Base-by-base conservation (phyloP, 192 early-diverging fungal genomes). In the Backusella mclennaniae region DNA sequence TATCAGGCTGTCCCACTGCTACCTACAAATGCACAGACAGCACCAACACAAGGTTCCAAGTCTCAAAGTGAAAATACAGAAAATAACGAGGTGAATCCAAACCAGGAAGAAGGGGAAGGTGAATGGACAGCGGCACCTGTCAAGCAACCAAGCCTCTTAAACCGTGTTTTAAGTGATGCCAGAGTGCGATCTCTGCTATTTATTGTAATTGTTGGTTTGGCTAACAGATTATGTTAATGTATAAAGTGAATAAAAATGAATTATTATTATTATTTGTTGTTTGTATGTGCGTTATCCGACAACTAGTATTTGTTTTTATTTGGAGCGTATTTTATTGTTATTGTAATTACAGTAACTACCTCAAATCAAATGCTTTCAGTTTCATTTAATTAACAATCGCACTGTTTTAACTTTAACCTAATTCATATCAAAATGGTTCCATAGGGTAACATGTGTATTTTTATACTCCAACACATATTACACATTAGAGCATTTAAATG, bases 1-100 rank as follows among this genome's bases (percentile, higher is more conserved):
- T 73, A 81, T 56, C 80, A 74, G 66, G 73, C 73, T 1, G 68
- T 82, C 53, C 80, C 80, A 31, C 38, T 82, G 8, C 39, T 82
- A 21, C 76, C 80, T 1, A 77, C 80, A 11, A 70, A 63, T 44
- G 2, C n/a, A 36, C 17, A 39, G 6, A 2, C 39, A 33, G 21
- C 14, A 19, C 39, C 35, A 11, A 19, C 38, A 31, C 8, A 29
- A 1, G 53, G n/a, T 8, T 35, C 21, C 21, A 59, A 66, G 15
- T 15, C 17, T 26, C 15, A 75, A 6, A 23, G n/a, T n/a, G 21
- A 23, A 15, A 56, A 36, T 7, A 31, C 15, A 29, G 14, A 6
- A 9, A 26, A 26, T 26, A 66, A 68, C 1, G 26, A 56, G n/a
- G 15, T 17, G 8, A 0, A 36, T 23, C 29, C 3, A 11, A 17